Evolutionary conservation across 2,329 filamentous ascomycete genomes (phyloP), one percentile per base, ranked within the genome.

Genomic region (Rutstroemia sp.): DNA sequence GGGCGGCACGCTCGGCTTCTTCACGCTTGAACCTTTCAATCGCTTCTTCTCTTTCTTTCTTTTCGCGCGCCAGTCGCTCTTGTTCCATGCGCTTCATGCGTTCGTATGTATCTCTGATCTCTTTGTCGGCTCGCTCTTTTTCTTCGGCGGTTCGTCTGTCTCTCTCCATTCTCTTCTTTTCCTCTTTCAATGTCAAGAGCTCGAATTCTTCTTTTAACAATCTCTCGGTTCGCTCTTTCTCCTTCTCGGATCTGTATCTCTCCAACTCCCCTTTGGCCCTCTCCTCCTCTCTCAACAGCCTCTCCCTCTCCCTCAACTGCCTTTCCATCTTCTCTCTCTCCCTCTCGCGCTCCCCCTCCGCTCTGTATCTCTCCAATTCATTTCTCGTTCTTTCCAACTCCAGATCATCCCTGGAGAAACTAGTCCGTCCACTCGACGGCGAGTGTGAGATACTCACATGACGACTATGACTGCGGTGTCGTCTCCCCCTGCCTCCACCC

Each of bases 21-120:
- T 42, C 69, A 57, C 5, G 70, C 64, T 51, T 70, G 63, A 57
- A 74, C 76, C 45, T 54, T 57, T 72, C 73, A 37, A 85, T 76
- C 5, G 73, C 71, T 61, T 80, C 75, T 56, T 75, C 70, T 39
- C 77, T 76, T 39, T 78, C 75, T 51, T 73, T 73, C 48, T 76
- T 78, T 39, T 78, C 73, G 37, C 74, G 73, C 58, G 76, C 73
- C 46, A 76, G 73, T 45, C 71, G 68, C 6, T 47, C 48, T 17
- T 51, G 49, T 25, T 59, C 54, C 60, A 78, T 73, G 56, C 76
- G 72, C 21, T 61, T 60, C 59, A 78, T 74, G 55, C 75, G 72
- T 37, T 65, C 57, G 49, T 69, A 61, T 48, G 68, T 63, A 30
- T 68, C 57, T 44, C 68, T 65, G 52, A 69, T 65, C 38, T 70